phyloP scores from a whole-genome alignment of 805 yeast genomes.

The Debaryomyces maramus region DNA sequence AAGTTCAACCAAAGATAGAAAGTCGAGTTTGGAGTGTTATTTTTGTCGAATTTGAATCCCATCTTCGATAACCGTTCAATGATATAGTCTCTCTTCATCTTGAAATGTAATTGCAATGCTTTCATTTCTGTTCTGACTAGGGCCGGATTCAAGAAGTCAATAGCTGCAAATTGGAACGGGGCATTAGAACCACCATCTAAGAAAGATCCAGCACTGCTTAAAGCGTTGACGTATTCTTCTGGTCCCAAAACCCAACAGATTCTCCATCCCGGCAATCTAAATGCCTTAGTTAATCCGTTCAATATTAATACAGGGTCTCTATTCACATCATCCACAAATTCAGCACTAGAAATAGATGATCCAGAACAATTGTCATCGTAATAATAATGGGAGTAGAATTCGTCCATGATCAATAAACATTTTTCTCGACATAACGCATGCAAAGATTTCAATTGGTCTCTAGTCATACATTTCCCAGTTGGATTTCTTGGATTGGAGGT shows the following conservation, averaged over 20 bases:
- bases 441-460: conserved; percentile 45
- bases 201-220: conserved; percentile 59
- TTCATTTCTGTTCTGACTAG: conserved; percentile 53
- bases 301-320: conserved; percentile 58
- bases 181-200: conserved; percentile 63
- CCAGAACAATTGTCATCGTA: conserved; percentile 56
- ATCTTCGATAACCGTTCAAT: conserved; percentile 46
- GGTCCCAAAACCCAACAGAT: conserved; percentile 66
- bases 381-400: conserved; percentile 59
- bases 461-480: conserved; percentile 54
- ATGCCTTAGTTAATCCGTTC: conserved; percentile 61
- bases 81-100: conserved; percentile 57
- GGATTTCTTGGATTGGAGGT: conserved; percentile 67
- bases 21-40: conserved; percentile 54
- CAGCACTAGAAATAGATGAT: conserved; percentile 50
- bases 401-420: conserved; percentile 63
- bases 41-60: conserved; percentile 51
- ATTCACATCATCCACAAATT: conserved; percentile 53
- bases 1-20: conserved; percentile 62
- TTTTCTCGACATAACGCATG: conserved; percentile 54
- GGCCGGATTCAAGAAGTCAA: conserved; percentile 52
- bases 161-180: conserved; percentile 61
- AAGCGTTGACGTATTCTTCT: conserved; percentile 54
- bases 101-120: conserved; percentile 58
- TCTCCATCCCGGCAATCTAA: conserved; percentile 65